Evolutionary conservation across 345 rosid genomes (phyloP).

Genomic region (Citrus trifoliata): DNA sequence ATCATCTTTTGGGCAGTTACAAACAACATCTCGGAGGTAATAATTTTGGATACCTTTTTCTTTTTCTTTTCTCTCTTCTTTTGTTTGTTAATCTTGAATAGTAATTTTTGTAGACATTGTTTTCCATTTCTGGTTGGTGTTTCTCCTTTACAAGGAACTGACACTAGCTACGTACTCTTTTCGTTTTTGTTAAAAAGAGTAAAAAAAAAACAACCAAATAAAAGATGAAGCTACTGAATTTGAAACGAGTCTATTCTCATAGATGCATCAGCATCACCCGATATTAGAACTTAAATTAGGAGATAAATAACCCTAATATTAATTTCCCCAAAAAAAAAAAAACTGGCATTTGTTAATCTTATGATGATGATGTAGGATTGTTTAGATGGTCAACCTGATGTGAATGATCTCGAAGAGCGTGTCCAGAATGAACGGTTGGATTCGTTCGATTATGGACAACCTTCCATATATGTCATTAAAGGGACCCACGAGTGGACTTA

Average conservation of each 20-base stretch:
- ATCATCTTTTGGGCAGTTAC: conserved; percentile 42
- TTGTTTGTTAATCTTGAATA: background rate
- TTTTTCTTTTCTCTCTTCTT: background rate
- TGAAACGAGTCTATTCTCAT: no score
- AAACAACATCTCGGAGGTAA: conserved; percentile 44
- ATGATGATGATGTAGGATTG: background rate
- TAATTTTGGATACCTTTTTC: background rate
- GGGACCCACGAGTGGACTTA: background rate
- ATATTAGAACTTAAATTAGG: no score
- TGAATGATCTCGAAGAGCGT: background rate
- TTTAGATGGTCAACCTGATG: background rate
- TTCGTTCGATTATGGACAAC: background rate
- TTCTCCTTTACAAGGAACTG: background rate
- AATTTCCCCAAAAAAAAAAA: no score
- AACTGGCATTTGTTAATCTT: no score
- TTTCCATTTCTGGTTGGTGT: background rate
- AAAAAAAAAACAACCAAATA: no score
- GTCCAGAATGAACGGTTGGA: background rate
- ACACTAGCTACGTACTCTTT: no score
- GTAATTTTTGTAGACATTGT: background rate
- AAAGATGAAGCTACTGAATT: no score
- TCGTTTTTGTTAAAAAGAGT: no score
- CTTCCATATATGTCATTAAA: background rate
- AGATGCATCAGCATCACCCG: no score
- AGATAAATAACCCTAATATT: no score